These are phyloP conservation scores for Hyaloscypha hepaticicola DNA, from an alignment of 495 filamentous ascomycete species.

Conservation along the genomic window DNA sequence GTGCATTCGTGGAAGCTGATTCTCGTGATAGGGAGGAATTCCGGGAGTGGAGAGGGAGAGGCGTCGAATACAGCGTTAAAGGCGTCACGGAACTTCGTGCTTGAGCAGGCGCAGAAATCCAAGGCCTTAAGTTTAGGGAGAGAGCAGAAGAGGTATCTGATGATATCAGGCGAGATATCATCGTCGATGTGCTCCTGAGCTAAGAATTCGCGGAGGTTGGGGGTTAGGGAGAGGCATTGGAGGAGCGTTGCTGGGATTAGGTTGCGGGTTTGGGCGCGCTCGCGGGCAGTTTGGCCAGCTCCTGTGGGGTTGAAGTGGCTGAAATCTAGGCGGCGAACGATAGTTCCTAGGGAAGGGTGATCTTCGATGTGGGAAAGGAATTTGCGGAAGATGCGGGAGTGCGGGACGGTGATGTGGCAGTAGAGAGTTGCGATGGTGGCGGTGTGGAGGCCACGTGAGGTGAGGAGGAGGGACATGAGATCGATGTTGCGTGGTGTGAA, in stretches of 20 bases:
- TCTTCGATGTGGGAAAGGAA: constrained; percentile 68
- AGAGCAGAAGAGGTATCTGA: constrained; percentile 71
- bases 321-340: constrained; percentile 82
- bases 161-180: constrained; percentile 66
- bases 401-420: constrained; percentile 80
- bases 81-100: constrained; percentile 64
- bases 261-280: constrained; percentile 78
- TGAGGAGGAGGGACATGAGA: constrained; percentile 72
- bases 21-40: constrained; percentile 59
- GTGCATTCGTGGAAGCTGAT: constrained; percentile 82
- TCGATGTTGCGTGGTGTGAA: constrained; percentile 79
- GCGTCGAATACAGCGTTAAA: constrained; percentile 45
- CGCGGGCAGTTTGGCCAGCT: constrained; percentile 74
- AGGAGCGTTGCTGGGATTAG: constrained; percentile 75
- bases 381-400: constrained; percentile 84
- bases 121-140: constrained; percentile 67
- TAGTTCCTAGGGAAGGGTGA: constrained; percentile 70
- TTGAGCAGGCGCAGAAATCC: constrained; percentile 80
- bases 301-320: constrained; percentile 86
- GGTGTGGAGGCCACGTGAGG: constrained; percentile 72
- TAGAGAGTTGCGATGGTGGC: constrained; percentile 79
- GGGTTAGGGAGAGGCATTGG: constrained; percentile 71
- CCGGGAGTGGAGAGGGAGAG: constrained; percentile 32
- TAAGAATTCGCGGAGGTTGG: constrained; percentile 77
- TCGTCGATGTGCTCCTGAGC: constrained; percentile 83